Percentiles rank a stretch among this genome's conserved stretches.
Conservation (phyloP, 2,329 filamentous ascomycete genomes). For the Rhytidhysteron rufulum region DNA sequence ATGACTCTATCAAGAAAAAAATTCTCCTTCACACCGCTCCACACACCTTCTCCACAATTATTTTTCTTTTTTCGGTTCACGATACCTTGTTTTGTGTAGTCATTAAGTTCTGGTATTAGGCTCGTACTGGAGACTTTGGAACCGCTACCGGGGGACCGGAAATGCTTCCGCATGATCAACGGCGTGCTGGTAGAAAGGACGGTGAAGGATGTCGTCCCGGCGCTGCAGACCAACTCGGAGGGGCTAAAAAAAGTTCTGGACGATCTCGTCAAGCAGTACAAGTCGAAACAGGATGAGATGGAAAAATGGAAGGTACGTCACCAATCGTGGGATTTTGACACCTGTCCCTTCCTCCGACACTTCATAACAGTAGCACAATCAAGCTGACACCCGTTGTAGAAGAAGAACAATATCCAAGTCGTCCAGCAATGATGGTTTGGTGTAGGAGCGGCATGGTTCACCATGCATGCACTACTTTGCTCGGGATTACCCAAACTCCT, state of each 20-base stretch:
- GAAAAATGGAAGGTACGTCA: slow-evolving; percentile 92
- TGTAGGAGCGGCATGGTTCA: background rate
- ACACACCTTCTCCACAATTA: too few species aligned
- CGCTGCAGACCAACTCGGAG: slow-evolving; percentile 88
- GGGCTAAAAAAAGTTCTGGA: slow-evolving; percentile 91
- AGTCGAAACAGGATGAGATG: slow-evolving; percentile 87
- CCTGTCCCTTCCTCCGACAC: slow-evolving; percentile 1
- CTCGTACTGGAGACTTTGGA: slow-evolving; percentile 90
- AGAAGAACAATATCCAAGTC: slow-evolving; percentile 85
- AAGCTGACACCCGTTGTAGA: slow-evolving; percentile 49
- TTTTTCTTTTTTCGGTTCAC: too few species aligned
- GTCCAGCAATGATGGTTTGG: slow-evolving; percentile 60
- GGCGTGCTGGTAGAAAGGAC: slow-evolving; percentile 93
- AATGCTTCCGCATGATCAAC: slow-evolving; percentile 99
- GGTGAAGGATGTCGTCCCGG: slow-evolving; percentile 86
- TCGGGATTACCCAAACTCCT: too few species aligned
- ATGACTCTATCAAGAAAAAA: slow-evolving; percentile 3
- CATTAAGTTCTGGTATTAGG: slow-evolving; percentile 48
- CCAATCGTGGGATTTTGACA: background rate
- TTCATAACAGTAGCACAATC: too few species aligned
- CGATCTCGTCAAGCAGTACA: slow-evolving; percentile 94
- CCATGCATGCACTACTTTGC: background rate
- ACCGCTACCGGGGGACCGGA: slow-evolving; percentile 78
- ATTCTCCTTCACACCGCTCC: slow-evolving; percentile 14
- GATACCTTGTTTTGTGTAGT: background rate